Evolutionary conservation across 495 filamentous ascomycete genomes (phyloP), one percentile per base, ranked within the genome.

Genomic region (Talaromyces liani): DNA sequence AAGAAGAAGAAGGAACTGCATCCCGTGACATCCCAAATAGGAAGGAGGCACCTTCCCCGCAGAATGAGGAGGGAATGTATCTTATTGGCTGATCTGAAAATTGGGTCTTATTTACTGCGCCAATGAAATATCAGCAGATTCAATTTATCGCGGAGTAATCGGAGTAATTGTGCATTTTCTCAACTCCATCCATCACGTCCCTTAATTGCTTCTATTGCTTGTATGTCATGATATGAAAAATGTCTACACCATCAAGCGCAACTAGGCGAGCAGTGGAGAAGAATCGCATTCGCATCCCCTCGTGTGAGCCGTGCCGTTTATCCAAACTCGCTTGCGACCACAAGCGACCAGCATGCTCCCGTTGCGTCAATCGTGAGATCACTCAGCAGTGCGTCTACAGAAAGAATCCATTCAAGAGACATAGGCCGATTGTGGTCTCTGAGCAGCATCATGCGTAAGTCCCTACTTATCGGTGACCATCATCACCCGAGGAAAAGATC

Each of bases 311-410:
- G 16, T 79, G 77, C 63, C 69, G 77, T 45, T 71, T 74, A 59
- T 71, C 77, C 10, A 79, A 79, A 55, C 64, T 77, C 4, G 75
- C 76, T 47, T 79, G 77, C 64, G 77, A 77, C 53, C 76, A 79
- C 49, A 66, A 69, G 31, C 68, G 69, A 53, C 77, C 77, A 2
- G 71, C 73, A 16, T 79, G 77, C 61, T 69, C 73, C 39, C 75
- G 77, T 22, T 79, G 77, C 59, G 58, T 64, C 24, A 68, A 58
- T 41, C 71, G 55, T 14, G 65, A 68, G 18, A 61, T 65, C 34
- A 63, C 65, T 0, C 69, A 58, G 6, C 62, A 72, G 6, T 79
- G 77, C 31, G 72, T 77, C 58, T 78, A 79, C 64, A 69, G 77
- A 56, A 68, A 71, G 4, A 64, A 75, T 22, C 77, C 77, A 6